phyloP scores from a whole-genome alignment of 495 filamentous ascomycete genomes.

The Penicillium subrubescens region DNA sequence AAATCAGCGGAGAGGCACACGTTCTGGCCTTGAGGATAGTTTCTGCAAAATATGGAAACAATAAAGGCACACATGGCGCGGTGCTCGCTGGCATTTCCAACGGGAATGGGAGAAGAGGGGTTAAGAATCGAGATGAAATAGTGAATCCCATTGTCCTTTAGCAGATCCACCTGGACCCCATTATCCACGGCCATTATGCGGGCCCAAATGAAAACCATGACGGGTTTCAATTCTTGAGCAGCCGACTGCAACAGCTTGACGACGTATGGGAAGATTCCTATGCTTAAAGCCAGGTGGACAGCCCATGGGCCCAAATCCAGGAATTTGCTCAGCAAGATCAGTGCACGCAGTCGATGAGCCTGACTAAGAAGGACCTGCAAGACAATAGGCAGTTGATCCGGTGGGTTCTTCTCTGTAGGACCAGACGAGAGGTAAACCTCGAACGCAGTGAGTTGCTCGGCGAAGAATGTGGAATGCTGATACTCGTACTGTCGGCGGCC shows the following conservation, averaged over 20 bases:
- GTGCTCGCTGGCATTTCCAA: slow-evolving; percentile 85
- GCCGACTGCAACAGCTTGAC: slow-evolving; percentile 94
- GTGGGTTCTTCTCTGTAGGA: slow-evolving; percentile 78
- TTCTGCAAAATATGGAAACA: slow-evolving; percentile 93
- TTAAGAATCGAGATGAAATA: slow-evolving; percentile 94
- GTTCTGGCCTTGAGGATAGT: slow-evolving; percentile 84
- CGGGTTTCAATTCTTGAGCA: slow-evolving; percentile 90
- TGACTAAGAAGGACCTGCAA: slow-evolving; percentile 95
- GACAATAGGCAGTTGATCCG: slow-evolving; percentile 94
- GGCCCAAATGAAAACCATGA: slow-evolving; percentile 99
- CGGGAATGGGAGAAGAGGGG: slow-evolving; percentile 77
- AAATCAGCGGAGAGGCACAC: slow-evolving; percentile 81
- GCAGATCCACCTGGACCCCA: slow-evolving; percentile 84
- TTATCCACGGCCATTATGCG: slow-evolving; percentile 94
- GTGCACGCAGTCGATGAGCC: slow-evolving; percentile 86
- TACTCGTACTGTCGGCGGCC: slow-evolving; percentile 83
- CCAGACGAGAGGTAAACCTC: slow-evolving; percentile 94
- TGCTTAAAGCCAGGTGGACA: slow-evolving; percentile 92
- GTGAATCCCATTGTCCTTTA: slow-evolving; percentile 95
- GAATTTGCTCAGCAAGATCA: slow-evolving; percentile 92
- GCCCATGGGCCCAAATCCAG: slow-evolving; percentile 97
- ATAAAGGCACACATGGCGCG: slow-evolving; percentile 99
- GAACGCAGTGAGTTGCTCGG: slow-evolving; percentile 95
- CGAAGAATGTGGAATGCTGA: slow-evolving; percentile 92
- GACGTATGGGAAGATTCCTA: slow-evolving; percentile 98